A percentile compares a stretch with the other conserved stretches of the same genome.
Evolutionary conservation across 768 basidiomycete genomes (phyloP).

Genomic region (Albatrellus ellisii): DNA sequence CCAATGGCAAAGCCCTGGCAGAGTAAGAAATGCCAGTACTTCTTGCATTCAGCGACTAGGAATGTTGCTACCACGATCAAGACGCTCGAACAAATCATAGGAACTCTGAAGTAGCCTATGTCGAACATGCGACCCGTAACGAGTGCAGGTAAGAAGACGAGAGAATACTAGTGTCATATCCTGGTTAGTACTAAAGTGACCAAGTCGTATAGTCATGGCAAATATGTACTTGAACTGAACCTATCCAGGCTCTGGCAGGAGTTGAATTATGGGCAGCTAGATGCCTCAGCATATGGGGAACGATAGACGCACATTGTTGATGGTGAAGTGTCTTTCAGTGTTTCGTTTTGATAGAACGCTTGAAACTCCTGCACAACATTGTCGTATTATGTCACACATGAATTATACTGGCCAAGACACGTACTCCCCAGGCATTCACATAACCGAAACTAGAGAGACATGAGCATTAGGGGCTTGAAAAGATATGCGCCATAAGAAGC

Average conservation of each 20-base stretch:
- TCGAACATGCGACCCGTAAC: slow-evolving; percentile 62
- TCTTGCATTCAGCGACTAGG: slow-evolving; percentile 54
- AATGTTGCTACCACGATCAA: slow-evolving; percentile 44
- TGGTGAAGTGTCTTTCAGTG: slow-evolving; percentile 35
- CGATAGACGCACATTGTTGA: slow-evolving; percentile 42
- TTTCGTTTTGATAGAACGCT: slow-evolving; percentile 46
- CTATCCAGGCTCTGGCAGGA: slow-evolving; percentile 74
- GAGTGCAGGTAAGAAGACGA: slow-evolving; percentile 49
- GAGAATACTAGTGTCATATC: slow-evolving; percentile 33
- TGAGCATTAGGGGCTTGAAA: not conserved
- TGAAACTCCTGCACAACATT: slow-evolving; percentile 44
- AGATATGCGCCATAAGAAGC: not conserved
- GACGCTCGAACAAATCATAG: slow-evolving; percentile 33
- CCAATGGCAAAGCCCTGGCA: slow-evolving; percentile 62
- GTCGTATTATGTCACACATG: not conserved
- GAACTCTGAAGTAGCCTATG: slow-evolving; percentile 46
- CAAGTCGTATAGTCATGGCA: not conserved
- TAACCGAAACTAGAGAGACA: not conserved
- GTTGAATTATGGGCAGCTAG: not conserved
- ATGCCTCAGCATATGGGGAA: not conserved
- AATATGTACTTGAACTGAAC: slow-evolving; percentile 48
- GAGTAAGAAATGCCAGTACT: slow-evolving; percentile 70
- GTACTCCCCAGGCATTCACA: not conserved
- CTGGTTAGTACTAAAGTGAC: not conserved
- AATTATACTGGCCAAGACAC: not conserved